Conservation (phyloP, 2,329 filamentous ascomycete genomes). For the Cordyceps cateniannulata region DNA sequence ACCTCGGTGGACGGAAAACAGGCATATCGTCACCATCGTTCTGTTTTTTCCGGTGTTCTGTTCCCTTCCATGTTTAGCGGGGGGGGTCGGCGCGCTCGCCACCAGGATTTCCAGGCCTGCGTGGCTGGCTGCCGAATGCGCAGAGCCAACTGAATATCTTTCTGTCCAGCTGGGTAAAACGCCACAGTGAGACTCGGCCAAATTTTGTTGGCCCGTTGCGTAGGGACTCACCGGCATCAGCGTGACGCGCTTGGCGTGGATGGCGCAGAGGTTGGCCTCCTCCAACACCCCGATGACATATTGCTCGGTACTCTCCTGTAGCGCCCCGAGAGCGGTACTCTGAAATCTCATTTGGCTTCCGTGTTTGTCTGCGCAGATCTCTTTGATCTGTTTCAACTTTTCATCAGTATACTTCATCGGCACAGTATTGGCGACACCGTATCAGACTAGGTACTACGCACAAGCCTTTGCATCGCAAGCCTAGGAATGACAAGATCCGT, state of each 20-base stretch:
- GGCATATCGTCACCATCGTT: too few relatives aligned
- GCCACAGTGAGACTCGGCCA: neutral
- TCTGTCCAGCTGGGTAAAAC: slow-evolving; percentile 60
- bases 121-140: slow-evolving; percentile 52
- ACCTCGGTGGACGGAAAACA: too few relatives aligned
- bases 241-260: slow-evolving; percentile 86
- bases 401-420: too few relatives aligned
- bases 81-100: neutral
- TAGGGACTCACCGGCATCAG: slow-evolving; percentile 36
- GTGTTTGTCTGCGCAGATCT: slow-evolving; percentile 40
- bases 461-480: slow-evolving; percentile 72
- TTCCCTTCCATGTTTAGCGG: too few relatives aligned
- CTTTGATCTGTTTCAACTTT: slow-evolving; percentile 44
- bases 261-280: slow-evolving; percentile 80
- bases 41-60: too few relatives aligned
- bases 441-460: slow-evolving; percentile 55
- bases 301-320: slow-evolving; percentile 94
- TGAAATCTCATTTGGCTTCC: slow-evolving; percentile 73
- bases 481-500: slow-evolving; percentile 82
- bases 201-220: neutral
- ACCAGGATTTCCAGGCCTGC: neutral
- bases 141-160: slow-evolving; percentile 86
- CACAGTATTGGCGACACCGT: neutral
- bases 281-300: slow-evolving; percentile 96
- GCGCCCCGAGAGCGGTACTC: slow-evolving; percentile 84